Percentiles rank a stretch among this genome's conserved stretches.
Evolutionary conservation across 495 filamentous ascomycete species (phyloP).

Genomic region (Chaetomium tenue): DNA sequence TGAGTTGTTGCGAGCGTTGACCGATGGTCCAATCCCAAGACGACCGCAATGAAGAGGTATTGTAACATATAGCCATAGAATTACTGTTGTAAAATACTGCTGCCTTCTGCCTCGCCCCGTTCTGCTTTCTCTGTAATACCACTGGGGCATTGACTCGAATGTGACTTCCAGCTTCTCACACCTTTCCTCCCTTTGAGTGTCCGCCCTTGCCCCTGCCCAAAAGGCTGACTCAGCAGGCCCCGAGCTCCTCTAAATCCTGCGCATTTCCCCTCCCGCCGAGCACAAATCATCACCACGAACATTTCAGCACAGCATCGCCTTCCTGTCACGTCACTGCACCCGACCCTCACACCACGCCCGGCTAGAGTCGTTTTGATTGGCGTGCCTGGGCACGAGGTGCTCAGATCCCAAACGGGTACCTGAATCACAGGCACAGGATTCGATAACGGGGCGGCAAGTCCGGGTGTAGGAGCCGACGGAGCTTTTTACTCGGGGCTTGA

Average conservation of each 20-base stretch:
- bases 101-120: too few relatives aligned
- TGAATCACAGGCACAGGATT: slow-evolving; percentile 8
- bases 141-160: too few relatives aligned
- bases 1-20: slow-evolving; percentile 6
- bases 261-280: slow-evolving; percentile 29
- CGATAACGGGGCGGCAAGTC: background rate
- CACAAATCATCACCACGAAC: slow-evolving; percentile 42
- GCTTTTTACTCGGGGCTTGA: background rate
- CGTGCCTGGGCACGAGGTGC: slow-evolving; percentile 15
- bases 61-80: slow-evolving; percentile 19
- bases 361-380: slow-evolving; percentile 23
- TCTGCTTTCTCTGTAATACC: too few relatives aligned
- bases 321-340: slow-evolving; percentile 28
- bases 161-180: too few relatives aligned
- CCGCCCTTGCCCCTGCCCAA: too few relatives aligned
- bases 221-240: slow-evolving; percentile 30
- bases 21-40: background rate
- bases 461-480: background rate
- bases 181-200: too few relatives aligned
- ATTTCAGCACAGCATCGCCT: slow-evolving; percentile 42
- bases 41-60: background rate
- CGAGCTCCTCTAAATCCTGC: background rate
- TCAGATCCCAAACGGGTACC: slow-evolving; percentile 13
- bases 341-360: slow-evolving; percentile 21
- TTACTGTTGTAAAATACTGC: slow-evolving; percentile 4